phyloP scores from a whole-genome alignment of 2,329 filamentous ascomycete species.

The Penicillium occitanis region DNA sequence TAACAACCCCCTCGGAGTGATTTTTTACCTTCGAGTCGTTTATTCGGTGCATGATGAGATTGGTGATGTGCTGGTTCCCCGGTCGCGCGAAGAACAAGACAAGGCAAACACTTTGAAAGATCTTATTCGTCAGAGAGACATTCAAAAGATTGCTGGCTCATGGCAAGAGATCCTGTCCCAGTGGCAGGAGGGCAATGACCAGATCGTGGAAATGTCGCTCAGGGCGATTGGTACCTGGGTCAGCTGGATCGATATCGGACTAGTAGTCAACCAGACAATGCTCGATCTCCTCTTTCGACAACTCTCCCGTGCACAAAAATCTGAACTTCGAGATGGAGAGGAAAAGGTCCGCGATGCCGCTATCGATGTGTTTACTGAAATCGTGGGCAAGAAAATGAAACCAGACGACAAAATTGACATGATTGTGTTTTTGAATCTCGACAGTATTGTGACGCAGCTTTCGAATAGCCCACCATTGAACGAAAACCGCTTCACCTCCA shows the following conservation, averaged over 20 bases:
- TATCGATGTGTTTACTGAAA: constrained; percentile 92
- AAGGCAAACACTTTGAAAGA: constrained; percentile 91
- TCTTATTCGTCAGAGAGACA: constrained; percentile 79
- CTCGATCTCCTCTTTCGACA: constrained; percentile 81
- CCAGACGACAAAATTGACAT: constrained; percentile 84
- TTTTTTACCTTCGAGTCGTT: constrained; percentile 85
- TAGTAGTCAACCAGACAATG: constrained; percentile 88
- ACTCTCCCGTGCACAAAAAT: constrained; percentile 69
- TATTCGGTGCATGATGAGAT: constrained; percentile 95
- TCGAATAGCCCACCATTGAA: constrained; percentile 77
- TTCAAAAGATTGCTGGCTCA: constrained; percentile 79
- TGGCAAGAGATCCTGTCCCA: constrained; percentile 88
- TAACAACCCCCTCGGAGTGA: constrained; percentile 72
- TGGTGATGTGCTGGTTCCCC: constrained; percentile 81
- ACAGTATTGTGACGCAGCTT: constrained; percentile 80
- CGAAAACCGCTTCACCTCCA: constrained; percentile 74
- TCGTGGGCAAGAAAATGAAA: constrained; percentile 97
- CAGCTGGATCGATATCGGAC: constrained; percentile 95
- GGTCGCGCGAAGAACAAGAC: constrained; percentile 75
- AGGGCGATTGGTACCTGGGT: constrained; percentile 96
- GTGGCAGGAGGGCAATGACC: constrained; percentile 69
- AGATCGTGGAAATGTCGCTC: constrained; percentile 80
- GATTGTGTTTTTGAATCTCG: constrained; percentile 85
- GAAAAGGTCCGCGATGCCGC: constrained; percentile 86
- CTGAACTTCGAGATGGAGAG: constrained; percentile 64